Conservation (phyloP, 2,329 filamentous ascomycete species). For the Fusarium incarnatum region DNA sequence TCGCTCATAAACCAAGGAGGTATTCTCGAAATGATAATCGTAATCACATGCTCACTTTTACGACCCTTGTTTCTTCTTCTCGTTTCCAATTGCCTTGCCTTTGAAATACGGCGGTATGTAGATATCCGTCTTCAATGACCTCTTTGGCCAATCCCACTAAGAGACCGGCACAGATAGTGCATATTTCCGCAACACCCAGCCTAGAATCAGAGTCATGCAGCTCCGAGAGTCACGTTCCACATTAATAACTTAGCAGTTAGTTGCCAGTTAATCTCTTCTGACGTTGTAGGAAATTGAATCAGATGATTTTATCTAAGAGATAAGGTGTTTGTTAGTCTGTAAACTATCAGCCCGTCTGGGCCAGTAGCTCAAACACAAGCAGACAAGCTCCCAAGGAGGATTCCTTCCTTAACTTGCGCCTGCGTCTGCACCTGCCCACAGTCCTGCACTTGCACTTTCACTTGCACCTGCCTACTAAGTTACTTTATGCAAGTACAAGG, state of each 20-base stretch:
- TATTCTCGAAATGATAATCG: conserved; percentile 3
- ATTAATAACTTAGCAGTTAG: not conserved
- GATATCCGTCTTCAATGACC: conserved; percentile 26
- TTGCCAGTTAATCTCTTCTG: not conserved
- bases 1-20: not conserved
- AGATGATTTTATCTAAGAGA: conserved; percentile 1
- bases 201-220: conserved; percentile 1
- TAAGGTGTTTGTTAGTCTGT: not conserved
- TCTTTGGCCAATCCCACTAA: conserved; percentile 25
- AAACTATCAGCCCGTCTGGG: not conserved
- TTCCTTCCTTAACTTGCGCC: not conserved
- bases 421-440: not conserved
- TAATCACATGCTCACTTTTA: conserved; percentile 31
- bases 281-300: not conserved
- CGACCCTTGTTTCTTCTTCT: conserved; percentile 11
- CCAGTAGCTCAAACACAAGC: not conserved
- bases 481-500: conserved; percentile 30
- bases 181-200: conserved; percentile 8
- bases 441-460: not conserved
- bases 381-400: not conserved
- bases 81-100: conserved; percentile 11
- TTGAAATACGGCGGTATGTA: conserved; percentile 36
- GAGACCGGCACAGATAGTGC: conserved; percentile 10
- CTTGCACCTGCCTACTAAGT: not conserved
- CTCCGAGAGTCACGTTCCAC: not conserved